Evolutionary conservation across 768 basidiomycete genomes (phyloP).

Genomic region (Phanerochaete sordida): DNA sequence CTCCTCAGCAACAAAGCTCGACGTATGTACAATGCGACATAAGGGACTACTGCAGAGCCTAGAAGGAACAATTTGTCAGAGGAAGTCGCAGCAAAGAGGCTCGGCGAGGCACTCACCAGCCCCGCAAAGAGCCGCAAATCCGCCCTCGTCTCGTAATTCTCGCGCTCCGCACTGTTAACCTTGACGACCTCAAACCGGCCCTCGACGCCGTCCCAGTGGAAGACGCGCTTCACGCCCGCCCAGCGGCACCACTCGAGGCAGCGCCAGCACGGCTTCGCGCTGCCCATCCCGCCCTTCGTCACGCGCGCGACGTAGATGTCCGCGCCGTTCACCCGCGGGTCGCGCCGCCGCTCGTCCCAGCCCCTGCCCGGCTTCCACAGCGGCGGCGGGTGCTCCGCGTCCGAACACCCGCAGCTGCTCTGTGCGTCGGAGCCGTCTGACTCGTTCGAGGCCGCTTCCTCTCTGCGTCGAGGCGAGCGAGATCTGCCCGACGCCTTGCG

Average conservation of each 20-base stretch:
- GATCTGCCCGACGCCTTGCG: background rate
- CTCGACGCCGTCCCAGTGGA: slow-evolving; percentile 43
- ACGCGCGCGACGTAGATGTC: slow-evolving; percentile 53
- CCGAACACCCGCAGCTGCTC: background rate
- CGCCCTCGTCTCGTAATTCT: slow-evolving; percentile 43
- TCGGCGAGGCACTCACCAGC: slow-evolving; percentile 42
- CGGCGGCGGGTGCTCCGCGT: background rate
- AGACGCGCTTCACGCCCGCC: slow-evolving; percentile 55
- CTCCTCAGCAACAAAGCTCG: too few species aligned
- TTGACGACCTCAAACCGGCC: slow-evolving; percentile 41
- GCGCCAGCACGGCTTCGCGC: slow-evolving; percentile 51
- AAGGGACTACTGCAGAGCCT: too few species aligned
- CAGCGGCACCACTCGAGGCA: slow-evolving; percentile 55
- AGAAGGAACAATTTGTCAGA: too few species aligned
- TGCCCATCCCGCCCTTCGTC: slow-evolving; percentile 47
- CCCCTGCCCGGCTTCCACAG: slow-evolving; percentile 20
- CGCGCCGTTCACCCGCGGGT: slow-evolving; percentile 44
- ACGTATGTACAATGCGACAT: too few species aligned
- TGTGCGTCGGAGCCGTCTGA: background rate
- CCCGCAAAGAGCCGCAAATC: slow-evolving; percentile 40
- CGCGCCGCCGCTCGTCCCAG: slow-evolving; percentile 34
- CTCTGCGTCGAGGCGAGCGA: background rate
- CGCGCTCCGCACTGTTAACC: slow-evolving; percentile 37
- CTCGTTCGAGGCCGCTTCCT: background rate
- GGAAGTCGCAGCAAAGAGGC: too few species aligned